These are phyloP conservation scores for Scalesia atractyloides DNA, from an alignment of 129 eudicot genomes.

Conservation along the genomic window DNA sequence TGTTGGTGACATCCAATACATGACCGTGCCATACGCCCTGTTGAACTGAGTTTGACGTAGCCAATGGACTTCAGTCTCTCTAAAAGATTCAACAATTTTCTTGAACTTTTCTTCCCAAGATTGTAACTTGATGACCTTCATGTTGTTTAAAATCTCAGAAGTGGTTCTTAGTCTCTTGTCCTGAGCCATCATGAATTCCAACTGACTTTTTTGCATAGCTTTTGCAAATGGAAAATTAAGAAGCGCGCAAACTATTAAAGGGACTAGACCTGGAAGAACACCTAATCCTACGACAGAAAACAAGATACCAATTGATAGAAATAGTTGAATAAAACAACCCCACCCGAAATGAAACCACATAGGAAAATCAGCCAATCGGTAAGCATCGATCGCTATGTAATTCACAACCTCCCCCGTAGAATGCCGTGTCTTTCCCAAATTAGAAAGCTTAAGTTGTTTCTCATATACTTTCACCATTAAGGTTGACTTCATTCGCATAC, in stretches of 20 bases:
- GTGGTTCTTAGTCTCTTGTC: too few species aligned
- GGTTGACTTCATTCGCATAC: constrained; percentile 30
- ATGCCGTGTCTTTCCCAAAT: constrained; percentile 57
- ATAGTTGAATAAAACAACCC: constrained; percentile 45
- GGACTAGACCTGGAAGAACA: constrained; percentile 64
- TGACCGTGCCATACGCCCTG: constrained; percentile 36
- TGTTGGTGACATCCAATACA: constrained; percentile 32
- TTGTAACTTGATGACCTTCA: too few species aligned
- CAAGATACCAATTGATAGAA: constrained; percentile 50
- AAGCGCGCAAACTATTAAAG: constrained; percentile 56
- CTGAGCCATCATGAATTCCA: constrained; percentile 50
- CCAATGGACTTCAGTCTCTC: constrained; percentile 61
- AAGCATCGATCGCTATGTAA: constrained; percentile 77
- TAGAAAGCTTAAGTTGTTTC: constrained; percentile 71
- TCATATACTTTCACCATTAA: constrained; percentile 70
- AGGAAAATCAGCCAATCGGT: constrained; percentile 76
- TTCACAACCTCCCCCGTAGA: constrained; percentile 78
- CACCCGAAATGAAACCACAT: constrained; percentile 67
- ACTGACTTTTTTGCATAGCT: constrained; percentile 54
- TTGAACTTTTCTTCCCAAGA: constrained; percentile 75
- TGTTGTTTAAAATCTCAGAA: too few species aligned
- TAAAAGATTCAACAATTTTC: constrained; percentile 39
- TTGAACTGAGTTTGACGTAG: constrained; percentile 41
- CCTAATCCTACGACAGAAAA: constrained; percentile 54
- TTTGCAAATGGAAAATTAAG: constrained; percentile 71